Percentiles rank a stretch among this genome's conserved stretches.
Conservation (phyloP, 306 rosid species). For the Vachellia collinsii region DNA sequence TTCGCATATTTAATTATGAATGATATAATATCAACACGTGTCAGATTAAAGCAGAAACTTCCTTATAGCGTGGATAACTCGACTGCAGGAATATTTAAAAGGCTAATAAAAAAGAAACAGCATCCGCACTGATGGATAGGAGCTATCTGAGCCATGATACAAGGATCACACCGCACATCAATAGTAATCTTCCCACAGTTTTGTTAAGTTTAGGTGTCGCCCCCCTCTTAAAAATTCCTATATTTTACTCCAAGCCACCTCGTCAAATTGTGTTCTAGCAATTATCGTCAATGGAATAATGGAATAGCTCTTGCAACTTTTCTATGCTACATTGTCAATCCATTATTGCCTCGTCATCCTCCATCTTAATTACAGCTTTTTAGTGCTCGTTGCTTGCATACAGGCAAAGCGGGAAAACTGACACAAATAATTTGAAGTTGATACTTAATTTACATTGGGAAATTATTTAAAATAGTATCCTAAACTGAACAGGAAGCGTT, state of each 20-base stretch:
- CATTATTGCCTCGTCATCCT: not conserved
- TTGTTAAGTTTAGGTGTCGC: not conserved
- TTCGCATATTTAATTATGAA: slow-evolving; percentile 15
- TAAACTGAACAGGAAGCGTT: not conserved
- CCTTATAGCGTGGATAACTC: not conserved
- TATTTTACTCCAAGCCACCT: not conserved
- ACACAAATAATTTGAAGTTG: not conserved
- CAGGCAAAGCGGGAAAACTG: not conserved
- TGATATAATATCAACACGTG: not conserved
- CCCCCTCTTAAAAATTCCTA: not conserved
- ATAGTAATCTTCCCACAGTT: not conserved
- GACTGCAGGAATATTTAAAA: not conserved
- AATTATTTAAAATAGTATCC: not conserved
- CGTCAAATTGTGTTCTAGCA: not conserved
- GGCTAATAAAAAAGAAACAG: not conserved
- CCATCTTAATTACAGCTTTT: slow-evolving; percentile 6
- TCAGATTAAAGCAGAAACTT: not conserved
- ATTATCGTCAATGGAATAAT: not conserved
- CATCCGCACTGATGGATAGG: not conserved
- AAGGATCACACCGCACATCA: not conserved
- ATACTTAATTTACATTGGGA: not conserved
- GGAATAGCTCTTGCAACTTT: not conserved
- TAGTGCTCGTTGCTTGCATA: not conserved
- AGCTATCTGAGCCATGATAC: not conserved
- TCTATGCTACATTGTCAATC: not conserved